Conservation (phyloP, 1,139 yeast genomes). For the Diutina ranongensis region DNA sequence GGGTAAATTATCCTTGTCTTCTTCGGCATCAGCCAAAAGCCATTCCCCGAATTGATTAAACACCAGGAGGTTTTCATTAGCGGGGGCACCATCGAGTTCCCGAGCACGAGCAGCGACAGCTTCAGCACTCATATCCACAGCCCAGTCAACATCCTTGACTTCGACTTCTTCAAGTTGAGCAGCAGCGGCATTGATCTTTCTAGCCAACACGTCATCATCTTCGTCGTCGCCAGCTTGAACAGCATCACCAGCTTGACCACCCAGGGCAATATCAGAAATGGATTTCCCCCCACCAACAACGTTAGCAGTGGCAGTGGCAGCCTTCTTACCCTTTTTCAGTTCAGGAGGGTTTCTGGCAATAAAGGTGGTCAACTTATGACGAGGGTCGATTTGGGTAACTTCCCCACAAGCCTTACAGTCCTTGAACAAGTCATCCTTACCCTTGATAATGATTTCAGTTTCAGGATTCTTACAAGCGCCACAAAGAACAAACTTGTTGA, state of each 20-base stretch:
- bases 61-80: conserved; percentile 33
- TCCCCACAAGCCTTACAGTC: conserved; percentile 99
- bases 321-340: conserved; percentile 39
- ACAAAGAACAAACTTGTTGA: conserved; percentile 85
- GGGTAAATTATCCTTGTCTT: conserved; percentile 50
- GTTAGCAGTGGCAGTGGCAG: conserved; percentile 87
- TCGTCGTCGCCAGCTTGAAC: conserved; percentile 29
- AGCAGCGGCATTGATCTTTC: conserved; percentile 64
- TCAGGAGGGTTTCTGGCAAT: conserved; percentile 86
- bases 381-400: conserved; percentile 71
- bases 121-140: conserved; percentile 95
- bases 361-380: conserved; percentile 77
- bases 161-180: conserved; percentile 38
- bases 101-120: conserved; percentile 91
- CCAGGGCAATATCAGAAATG: conserved; percentile 60
- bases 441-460: conserved; percentile 78
- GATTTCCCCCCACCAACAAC: conserved; percentile 84
- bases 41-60: conserved; percentile 83
- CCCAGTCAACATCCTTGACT: conserved; percentile 87
- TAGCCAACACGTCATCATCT: conserved; percentile 69
- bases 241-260: conserved; percentile 16
- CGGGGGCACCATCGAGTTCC: conserved; percentile 57
- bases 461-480: conserved; percentile 96
- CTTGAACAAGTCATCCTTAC: conserved; percentile 67
- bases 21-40: conserved; percentile 48